Conservation (phyloP, 1,139 yeast species). For the Taphrina confusa region DNA sequence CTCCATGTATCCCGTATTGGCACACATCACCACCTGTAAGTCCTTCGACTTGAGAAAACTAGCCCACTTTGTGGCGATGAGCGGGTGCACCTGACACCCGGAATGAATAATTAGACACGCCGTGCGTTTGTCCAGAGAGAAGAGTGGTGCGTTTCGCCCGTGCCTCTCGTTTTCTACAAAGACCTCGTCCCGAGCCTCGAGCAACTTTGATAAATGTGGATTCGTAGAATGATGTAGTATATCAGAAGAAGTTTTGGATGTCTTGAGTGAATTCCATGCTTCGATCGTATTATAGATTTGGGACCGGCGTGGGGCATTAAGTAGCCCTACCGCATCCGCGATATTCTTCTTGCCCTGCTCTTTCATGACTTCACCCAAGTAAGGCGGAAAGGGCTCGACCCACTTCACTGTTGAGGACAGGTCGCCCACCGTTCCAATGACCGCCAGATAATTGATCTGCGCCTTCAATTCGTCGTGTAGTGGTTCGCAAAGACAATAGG, state of each 20-base stretch:
- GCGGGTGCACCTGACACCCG: slow-evolving; percentile 31
- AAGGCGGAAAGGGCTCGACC: slow-evolving; percentile 26
- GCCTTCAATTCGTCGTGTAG: neutral
- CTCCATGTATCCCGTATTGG: slow-evolving; percentile 32
- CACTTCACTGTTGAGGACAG: slow-evolving; percentile 24
- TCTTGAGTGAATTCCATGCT: slow-evolving; percentile 22
- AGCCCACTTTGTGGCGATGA: slow-evolving; percentile 30
- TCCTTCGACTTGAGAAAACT: slow-evolving; percentile 26
- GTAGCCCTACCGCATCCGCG: slow-evolving; percentile 24
- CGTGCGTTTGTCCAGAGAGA: slow-evolving; percentile 20
- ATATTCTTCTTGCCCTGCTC: slow-evolving; percentile 21
- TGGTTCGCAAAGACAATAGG: slow-evolving; percentile 25
- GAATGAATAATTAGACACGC: slow-evolving; percentile 26
- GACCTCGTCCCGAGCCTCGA: slow-evolving; percentile 26
- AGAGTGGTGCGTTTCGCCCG: slow-evolving; percentile 28
- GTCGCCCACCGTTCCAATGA: slow-evolving; percentile 31
- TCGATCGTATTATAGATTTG: slow-evolving; percentile 19
- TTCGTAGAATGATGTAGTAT: slow-evolving; percentile 19
- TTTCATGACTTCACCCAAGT: slow-evolving; percentile 19
- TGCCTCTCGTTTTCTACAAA: slow-evolving; percentile 17
- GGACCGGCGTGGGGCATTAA: slow-evolving; percentile 29
- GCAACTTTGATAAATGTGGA: slow-evolving; percentile 6
- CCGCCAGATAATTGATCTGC: slow-evolving; percentile 19
- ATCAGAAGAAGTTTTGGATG: slow-evolving; percentile 2
- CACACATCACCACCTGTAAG: slow-evolving; percentile 23